A percentile compares a stretch with the other conserved stretches of the same genome.
These are phyloP conservation scores for Gaeumannomyces tritici DNA, from an alignment of 2,329 filamentous ascomycete species.

Conservation along the genomic window DNA sequence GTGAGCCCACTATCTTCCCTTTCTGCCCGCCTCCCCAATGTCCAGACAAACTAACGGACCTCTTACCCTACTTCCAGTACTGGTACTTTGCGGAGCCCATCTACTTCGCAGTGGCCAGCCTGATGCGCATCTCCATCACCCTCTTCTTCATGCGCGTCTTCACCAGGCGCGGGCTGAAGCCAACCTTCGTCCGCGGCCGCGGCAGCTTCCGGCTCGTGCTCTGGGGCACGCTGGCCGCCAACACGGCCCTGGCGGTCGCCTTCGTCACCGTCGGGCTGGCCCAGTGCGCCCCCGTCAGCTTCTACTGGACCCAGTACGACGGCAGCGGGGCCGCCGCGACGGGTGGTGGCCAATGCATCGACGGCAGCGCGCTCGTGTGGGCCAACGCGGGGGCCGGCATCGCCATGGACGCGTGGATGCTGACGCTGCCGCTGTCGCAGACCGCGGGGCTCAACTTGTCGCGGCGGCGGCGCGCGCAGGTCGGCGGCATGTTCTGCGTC, in stretches of 20 bases:
- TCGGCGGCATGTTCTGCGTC: no score
- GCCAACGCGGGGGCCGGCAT: not conserved
- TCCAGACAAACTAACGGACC: not conserved
- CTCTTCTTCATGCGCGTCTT: conserved; percentile 1
- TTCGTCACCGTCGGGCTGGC: not conserved
- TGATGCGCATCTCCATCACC: not conserved
- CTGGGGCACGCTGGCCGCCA: no score
- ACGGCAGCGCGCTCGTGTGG: not conserved
- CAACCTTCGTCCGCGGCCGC: not conserved
- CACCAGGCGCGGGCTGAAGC: not conserved
- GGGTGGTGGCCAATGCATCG: not conserved
- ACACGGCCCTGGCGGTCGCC: no score
- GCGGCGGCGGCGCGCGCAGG: no score
- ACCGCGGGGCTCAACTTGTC: not conserved
- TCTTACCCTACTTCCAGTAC: not conserved
- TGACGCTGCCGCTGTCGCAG: conserved; percentile 1
- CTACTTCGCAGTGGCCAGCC: not conserved
- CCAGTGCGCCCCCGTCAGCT: not conserved
- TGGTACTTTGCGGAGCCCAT: not conserved
- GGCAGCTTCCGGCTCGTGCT: no score
- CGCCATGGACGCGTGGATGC: not conserved
- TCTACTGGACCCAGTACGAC: not conserved
- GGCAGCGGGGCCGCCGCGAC: not conserved
- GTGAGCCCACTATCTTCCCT: no score
- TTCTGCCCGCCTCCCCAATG: no score